Evolutionary conservation across 2,329 filamentous ascomycete species (phyloP), one percentile per base, ranked within the genome.

Genomic region (Hortaea werneckii): DNA sequence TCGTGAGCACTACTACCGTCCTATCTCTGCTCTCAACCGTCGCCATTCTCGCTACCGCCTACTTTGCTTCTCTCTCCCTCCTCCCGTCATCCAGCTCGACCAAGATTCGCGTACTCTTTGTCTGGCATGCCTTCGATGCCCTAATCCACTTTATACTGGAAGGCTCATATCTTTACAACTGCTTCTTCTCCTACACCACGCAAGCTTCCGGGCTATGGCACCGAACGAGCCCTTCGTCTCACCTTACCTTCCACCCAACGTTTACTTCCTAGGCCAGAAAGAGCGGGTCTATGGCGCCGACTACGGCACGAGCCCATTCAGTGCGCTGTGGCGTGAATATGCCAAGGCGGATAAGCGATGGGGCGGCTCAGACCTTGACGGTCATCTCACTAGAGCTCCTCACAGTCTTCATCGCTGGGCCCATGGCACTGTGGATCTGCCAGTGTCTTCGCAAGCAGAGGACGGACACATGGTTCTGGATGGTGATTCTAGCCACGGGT

Each of bases 121-220:
- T 94, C 68, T 95, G 90, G 90, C 89, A 95, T 70, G 77, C 86
- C 34, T 94, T 94, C 69, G 89, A 95, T 65, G 87, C 87, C 29
- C 76, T 95, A 38, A 90, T 89, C 59, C 92, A 98, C 71, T 80
- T 94, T 67, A 73, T 87, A 64, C 84, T 96, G 63, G 90, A 96
- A 70, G 89, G 87, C 44, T 83, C 80, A 59, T 96, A 87, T 67
- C 79, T 95, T 26, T 95, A 88, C 74, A 87, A 94, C 69, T 94
- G 87, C 72, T 94, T 96, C 76, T 90, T 88, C 75, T 75, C 75
- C 54, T 80, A 72, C 58, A 62, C 77, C 35, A 65, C 71, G 6
- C 64, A 65, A 9, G 38, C 43, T 35, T 47, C 60, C 41, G 59
- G 62, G 30, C 40, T 50, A 38, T 49, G 47, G 47, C 34, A 49